Evolutionary conservation across 768 basidiomycete genomes (phyloP).

Genomic region (Ramaria rubella): DNA sequence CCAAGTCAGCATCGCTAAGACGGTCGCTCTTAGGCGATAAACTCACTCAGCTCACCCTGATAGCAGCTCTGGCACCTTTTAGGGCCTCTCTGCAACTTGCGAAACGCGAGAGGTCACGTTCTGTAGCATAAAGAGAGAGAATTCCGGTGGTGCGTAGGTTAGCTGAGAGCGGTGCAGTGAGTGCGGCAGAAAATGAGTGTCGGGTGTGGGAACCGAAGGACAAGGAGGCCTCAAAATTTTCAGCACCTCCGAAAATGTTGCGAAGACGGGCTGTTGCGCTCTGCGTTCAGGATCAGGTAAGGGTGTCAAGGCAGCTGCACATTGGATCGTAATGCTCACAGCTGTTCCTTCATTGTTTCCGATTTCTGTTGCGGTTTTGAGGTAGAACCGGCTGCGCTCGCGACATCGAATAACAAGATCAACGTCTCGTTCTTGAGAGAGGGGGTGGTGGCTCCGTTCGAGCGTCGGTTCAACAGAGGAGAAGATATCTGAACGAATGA

Average conservation of each 20-base stretch:
- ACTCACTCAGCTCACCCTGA: slow-evolving; percentile 69
- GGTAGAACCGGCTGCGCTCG: slow-evolving; percentile 68
- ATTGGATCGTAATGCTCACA: slow-evolving; percentile 46
- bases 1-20: not conserved
- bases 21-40: not conserved
- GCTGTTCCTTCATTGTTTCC: slow-evolving; percentile 92
- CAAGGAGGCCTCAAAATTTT: slow-evolving; percentile 75
- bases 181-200: slow-evolving; percentile 68
- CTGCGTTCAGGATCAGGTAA: slow-evolving; percentile 28
- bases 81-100: slow-evolving; percentile 65
- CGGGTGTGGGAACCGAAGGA: slow-evolving; percentile 85
- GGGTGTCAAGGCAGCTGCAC: not conserved
- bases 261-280: slow-evolving; percentile 74
- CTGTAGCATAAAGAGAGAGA: slow-evolving; percentile 61
- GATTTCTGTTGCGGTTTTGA: slow-evolving; percentile 83
- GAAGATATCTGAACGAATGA: slow-evolving; percentile 77
- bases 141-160: slow-evolving; percentile 65
- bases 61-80: slow-evolving; percentile 55
- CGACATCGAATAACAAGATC: slow-evolving; percentile 63
- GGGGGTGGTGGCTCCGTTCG: slow-evolving; percentile 46
- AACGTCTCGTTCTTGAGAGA: slow-evolving; percentile 55
- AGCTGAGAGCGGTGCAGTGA: slow-evolving; percentile 52
- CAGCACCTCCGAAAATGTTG: slow-evolving; percentile 89
- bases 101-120: slow-evolving; percentile 74
- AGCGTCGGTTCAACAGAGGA: slow-evolving; percentile 55